phyloP scores from a whole-genome alignment of 2,329 filamentous ascomycete species.

The Colletotrichum sp. region DNA sequence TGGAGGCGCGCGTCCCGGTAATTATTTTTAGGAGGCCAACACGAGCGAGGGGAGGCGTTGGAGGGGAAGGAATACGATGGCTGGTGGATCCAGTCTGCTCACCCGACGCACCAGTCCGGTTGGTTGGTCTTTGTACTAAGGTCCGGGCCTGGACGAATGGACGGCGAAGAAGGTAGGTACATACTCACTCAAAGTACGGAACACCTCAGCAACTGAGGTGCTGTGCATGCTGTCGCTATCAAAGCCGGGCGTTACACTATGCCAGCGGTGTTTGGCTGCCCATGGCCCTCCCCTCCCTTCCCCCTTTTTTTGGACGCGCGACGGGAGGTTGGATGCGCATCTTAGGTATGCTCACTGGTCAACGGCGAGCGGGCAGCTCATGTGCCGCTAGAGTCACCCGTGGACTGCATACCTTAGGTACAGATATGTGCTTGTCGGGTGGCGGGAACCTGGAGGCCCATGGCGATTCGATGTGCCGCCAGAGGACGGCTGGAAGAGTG shows the following conservation, averaged over 20 bases:
- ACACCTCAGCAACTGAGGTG: background rate
- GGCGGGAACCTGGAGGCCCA: background rate
- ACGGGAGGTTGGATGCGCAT: background rate
- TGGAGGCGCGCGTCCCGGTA: conserved; percentile 7
- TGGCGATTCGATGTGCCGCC: conserved; percentile 1
- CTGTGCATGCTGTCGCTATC: background rate
- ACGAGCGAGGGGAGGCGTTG: conserved; percentile 5
- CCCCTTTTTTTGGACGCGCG: background rate
- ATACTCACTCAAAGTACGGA: background rate
- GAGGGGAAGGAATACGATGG: conserved; percentile 18
- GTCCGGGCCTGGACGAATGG: background rate
- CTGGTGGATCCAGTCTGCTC: conserved; percentile 4
- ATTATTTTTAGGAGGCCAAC: conserved; percentile 21
- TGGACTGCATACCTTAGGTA: background rate
- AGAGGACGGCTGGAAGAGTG: conserved; percentile 1
- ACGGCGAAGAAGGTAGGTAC: background rate
- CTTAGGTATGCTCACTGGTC: background rate
- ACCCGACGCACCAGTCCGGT: background rate
- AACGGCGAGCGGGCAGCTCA: background rate
- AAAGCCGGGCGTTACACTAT: background rate
- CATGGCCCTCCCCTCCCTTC: background rate
- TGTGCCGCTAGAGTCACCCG: background rate
- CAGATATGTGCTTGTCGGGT: background rate
- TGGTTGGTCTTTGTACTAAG: background rate
- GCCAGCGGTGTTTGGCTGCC: background rate